These are phyloP conservation scores for Arxiozyma heterogenica DNA, from an alignment of 1,139 yeast species.

Conservation along the genomic window DNA sequence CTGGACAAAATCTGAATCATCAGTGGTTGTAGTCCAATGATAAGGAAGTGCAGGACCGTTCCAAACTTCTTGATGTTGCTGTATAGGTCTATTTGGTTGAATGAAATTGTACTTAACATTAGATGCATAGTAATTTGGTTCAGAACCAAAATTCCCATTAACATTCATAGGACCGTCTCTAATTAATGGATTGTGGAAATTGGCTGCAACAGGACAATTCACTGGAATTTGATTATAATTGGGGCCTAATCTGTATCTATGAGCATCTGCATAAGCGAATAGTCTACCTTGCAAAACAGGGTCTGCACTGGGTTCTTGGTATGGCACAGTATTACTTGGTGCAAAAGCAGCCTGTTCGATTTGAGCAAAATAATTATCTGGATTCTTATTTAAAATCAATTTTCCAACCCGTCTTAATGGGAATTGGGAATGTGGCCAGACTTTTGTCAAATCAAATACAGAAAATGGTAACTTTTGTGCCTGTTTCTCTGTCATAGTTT, in stretches of 20 bases:
- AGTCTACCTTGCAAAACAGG: slow-evolving; percentile 52
- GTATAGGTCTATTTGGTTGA: slow-evolving; percentile 33
- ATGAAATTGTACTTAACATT: slow-evolving; percentile 30
- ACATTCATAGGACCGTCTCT: slow-evolving; percentile 86
- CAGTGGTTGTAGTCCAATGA: slow-evolving; percentile 68
- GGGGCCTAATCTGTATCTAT: slow-evolving; percentile 51
- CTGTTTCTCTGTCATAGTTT: slow-evolving; percentile 59
- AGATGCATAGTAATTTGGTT: slow-evolving; percentile 70
- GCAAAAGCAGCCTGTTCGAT: slow-evolving; percentile 53
- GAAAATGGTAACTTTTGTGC: slow-evolving; percentile 54
- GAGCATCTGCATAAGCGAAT: slow-evolving; percentile 53
- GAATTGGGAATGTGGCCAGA: slow-evolving; percentile 51
- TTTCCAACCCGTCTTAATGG: slow-evolving; percentile 53
- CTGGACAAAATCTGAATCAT: slow-evolving; percentile 58
- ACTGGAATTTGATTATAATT: slow-evolving; percentile 63
- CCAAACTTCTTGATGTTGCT: slow-evolving; percentile 77
- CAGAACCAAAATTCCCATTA: slow-evolving; percentile 75
- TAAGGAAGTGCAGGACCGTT: slow-evolving; percentile 78
- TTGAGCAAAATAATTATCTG: slow-evolving; percentile 49
- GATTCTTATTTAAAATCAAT: slow-evolving; percentile 46
- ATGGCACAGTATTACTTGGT: slow-evolving; percentile 52
- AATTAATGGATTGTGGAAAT: slow-evolving; percentile 53
- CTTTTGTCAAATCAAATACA: slow-evolving; percentile 58
- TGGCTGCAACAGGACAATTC: slow-evolving; percentile 46
- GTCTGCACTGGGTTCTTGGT: slow-evolving; percentile 51